Base-by-base conservation (phyloP, 805 yeast species). In the Candida morakotiae region DNA sequence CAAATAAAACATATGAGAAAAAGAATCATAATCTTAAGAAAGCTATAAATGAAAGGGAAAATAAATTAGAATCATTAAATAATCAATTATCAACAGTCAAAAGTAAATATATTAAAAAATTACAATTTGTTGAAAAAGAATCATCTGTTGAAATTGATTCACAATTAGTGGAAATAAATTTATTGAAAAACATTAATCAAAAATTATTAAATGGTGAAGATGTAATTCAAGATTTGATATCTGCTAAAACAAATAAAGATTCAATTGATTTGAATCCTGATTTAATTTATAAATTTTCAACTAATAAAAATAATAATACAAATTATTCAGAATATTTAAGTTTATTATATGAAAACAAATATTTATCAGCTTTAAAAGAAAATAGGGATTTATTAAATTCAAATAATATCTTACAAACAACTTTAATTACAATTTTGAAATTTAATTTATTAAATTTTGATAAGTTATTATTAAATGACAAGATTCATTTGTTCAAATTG, bases 371-470 rank as follows among this genome's bases (percentile, higher is more conserved):
- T 2, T 26, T 34, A 13, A 16, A 3, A 18, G 37, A 25, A 10
- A 34, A 25, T 10, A 34, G 26, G 13, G 25, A 26, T 18, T 26
- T 34, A 13, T 15, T 17, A 6, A 19, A 25, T 26, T 34, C 37
- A 26, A 34, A 34, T 20, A 25, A 34, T 8, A 34, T 34, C 13
- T 26, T 26, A 18, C 19, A 15, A 3, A 18, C 21, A 3, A 15
- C 31, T 9, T 26, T 34, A 7, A 5, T 26, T 3, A 34, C 37
- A 13, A 14, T 34, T 20, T 18, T 34, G 9, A 8, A 18, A 19
- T 26, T 34, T 10, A 34, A 25, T 26, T 34, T 34, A 14, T 5
- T 10, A 4, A 25, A 19, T 34, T 34, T 34, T 34, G 37, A 34
- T 19, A 26, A 26, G 15, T 6, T 3, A 7, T 24, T 19, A 14